Base-by-base conservation (phyloP, 805 yeast genomes). In the Candida quercuum region DNA sequence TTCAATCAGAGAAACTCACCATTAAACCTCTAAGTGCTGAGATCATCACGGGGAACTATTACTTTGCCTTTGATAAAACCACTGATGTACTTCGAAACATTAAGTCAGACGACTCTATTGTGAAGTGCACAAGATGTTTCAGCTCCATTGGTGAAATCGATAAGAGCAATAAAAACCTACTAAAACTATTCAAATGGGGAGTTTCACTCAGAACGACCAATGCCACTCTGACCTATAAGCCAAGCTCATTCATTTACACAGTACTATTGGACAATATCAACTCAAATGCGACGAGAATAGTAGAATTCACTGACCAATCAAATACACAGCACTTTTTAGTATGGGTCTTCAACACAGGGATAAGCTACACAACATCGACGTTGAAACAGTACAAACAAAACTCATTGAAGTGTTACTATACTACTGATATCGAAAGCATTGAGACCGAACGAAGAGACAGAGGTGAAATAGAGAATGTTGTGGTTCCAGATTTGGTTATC, bases 131-230 rank as follows among this genome's bases (percentile, higher is more conserved):
- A 0, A 20, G 36, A 1, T 78, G 85, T 50, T 46, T 52, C 0
- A 3, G 26, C 1, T 7, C 29, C 1, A 19, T 78, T 3, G 85
- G 85, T 0, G 63, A 57, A 13, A 24, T 51, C 10, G 71, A 65
- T 42, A 50, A 49, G 18, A 42, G 46, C n/a, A n/a, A n/a, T 32
- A 54, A 60, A 21, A 57, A 55, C 16, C 46, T 59, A 28, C 52
- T 48, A 12, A 70, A 63, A 41, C 28, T 81, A 1, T 65, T 66
- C 60, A 82, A 81, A 50, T 83, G 89, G 89, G 64, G 66, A 19
- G 30, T 80, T 2, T 39, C 41, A 8, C 47, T 78, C 12, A 13
- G 36, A 44, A 2, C 49, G 56, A 28, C 45, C n/a, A n/a, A 25
- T 2, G 39, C 24, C 9, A 34, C 5, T 6, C 8, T 4, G 18